Base-by-base conservation (phyloP, 768 basidiomycete species). In the Cantharellus anzutake region DNA sequence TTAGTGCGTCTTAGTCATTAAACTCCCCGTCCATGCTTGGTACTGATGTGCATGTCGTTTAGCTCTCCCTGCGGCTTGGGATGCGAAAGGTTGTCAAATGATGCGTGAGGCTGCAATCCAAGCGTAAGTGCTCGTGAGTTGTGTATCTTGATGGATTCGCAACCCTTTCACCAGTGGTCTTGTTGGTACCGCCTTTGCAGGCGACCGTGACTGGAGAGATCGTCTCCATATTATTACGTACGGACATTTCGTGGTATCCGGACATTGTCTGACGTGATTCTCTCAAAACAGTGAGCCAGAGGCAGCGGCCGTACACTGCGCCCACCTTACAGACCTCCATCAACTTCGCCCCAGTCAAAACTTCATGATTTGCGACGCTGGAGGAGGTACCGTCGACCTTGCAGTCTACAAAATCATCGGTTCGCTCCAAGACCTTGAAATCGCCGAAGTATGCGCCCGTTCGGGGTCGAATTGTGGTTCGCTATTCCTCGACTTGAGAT, bases 361-460 rank as follows among this genome's bases (percentile, higher is more conserved):
- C 63, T 92, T 92, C 67, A 82, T 92, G 69, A 85, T 93, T n/a
- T 88, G 85, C 66, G 90, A 93, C 70, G 88, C 87, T 20, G 89
- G 86, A 55, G 52, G 52, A 11, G 86, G 86, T 67, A 86, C 83
- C 5, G 82, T 85, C 53, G 77, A 77, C 60, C 68, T 75, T 2
- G 74, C 74, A 3, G 70, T 73, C 5, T 77, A 76, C 69, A 72
- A 72, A 76, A 84, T 92, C 56, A 85, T 85, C 59, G 90, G 88
- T 3, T 78, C 86, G 63, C 75, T 86, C 69, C 73, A 81, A 5
- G 79, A 80, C 66, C 77, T 92, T n/a, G 88, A 92, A 69, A 90
- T 93, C 61, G 89, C 88, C 51, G 90, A 93, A 71, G 83, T 92
- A 72, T 86, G 84, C 62, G 87, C 87, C 11, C 76, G 88, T 59